phyloP scores from a whole-genome alignment of 495 filamentous ascomycete genomes.

The Lasiosphaeriaceae sp. region DNA sequence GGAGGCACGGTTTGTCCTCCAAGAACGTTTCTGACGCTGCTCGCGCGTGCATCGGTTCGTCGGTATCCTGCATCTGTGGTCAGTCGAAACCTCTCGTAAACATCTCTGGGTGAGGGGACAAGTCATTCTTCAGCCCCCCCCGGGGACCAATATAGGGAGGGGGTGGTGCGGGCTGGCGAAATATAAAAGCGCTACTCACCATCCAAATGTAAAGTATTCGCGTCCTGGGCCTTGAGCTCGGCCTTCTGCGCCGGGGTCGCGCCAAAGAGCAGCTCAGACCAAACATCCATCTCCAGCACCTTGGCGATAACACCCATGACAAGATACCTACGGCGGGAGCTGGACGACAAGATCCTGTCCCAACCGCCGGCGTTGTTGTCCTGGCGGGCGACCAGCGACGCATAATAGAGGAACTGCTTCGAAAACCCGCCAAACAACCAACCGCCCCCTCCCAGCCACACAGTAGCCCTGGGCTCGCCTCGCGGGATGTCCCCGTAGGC shows the following conservation, averaged over 20 bases:
- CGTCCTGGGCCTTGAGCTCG: constrained; percentile 35
- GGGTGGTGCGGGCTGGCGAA: no score
- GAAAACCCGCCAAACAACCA: no score
- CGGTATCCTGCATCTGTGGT: constrained; percentile 40
- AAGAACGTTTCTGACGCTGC: constrained; percentile 25
- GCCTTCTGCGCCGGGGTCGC: constrained; percentile 21
- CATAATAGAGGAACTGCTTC: constrained; percentile 32
- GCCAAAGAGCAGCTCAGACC: constrained; percentile 43
- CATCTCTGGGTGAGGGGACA: no score
- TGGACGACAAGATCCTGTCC: constrained; percentile 34
- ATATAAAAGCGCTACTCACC: no score
- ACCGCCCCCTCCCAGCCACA: no score
- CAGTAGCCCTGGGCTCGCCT: background rate
- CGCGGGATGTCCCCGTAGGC: constrained; percentile 8
- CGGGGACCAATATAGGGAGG: no score
- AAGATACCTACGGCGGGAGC: constrained; percentile 34
- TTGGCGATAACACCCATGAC: constrained; percentile 38
- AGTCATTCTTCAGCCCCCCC: no score
- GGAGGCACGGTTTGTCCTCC: constrained; percentile 26
- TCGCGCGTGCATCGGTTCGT: constrained; percentile 35
- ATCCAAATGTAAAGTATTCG: constrained; percentile 29
- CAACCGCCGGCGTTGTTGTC: constrained; percentile 35
- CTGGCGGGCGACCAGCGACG: constrained; percentile 31
- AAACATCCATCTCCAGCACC: constrained; percentile 41
- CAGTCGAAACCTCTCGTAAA: background rate